Percentiles rank a stretch among this genome's conserved stretches.
phyloP scores from a whole-genome alignment of 2,329 filamentous ascomycete genomes.

The Apiospora aurea region DNA sequence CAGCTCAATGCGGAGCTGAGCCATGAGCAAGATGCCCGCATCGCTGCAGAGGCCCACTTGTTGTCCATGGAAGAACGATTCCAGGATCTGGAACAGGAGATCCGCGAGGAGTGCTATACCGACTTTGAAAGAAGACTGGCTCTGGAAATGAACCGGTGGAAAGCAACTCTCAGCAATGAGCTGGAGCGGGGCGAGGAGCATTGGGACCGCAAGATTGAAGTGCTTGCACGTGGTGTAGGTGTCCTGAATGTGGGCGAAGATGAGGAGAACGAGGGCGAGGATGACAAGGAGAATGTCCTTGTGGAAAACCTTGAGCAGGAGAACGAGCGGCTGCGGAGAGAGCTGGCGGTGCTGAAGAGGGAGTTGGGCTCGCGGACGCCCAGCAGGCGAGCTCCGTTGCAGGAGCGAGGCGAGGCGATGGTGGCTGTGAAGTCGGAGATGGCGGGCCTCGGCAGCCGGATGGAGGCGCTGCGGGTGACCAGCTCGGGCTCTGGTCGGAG shows the following conservation, averaged over 20 bases:
- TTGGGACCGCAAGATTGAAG: conserved; percentile 86
- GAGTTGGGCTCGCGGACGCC: conserved; percentile 71
- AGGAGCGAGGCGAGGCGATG: conserved; percentile 59
- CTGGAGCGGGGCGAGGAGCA: conserved; percentile 83
- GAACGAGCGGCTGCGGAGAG: conserved; percentile 72
- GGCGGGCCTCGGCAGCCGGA: conserved; percentile 51
- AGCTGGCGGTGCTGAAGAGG: conserved; percentile 69
- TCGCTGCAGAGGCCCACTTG: conserved; percentile 77
- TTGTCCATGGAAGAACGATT: conserved; percentile 71
- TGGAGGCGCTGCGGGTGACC: conserved; percentile 59
- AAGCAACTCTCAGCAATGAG: conserved; percentile 78
- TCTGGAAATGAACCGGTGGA: conserved; percentile 81
- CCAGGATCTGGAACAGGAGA: conserved; percentile 76
- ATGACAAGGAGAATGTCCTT: conserved; percentile 67
- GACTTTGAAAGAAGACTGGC: conserved; percentile 85
- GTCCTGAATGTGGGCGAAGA: conserved; percentile 49
- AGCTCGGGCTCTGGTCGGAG: neutral
- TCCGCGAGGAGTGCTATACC: conserved; percentile 86
- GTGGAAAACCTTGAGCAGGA: conserved; percentile 73
- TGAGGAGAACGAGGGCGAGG: conserved; percentile 55
- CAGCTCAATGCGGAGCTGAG: conserved; percentile 73
- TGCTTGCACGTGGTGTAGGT: conserved; percentile 65
- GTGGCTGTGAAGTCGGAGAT: conserved; percentile 38
- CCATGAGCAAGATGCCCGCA: conserved; percentile 73
- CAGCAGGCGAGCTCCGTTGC: conserved; percentile 62